Evolutionary conservation across 2,329 filamentous ascomycete genomes (phyloP), one percentile per base, ranked within the genome.

Genomic region (Coniochaeta sp.): DNA sequence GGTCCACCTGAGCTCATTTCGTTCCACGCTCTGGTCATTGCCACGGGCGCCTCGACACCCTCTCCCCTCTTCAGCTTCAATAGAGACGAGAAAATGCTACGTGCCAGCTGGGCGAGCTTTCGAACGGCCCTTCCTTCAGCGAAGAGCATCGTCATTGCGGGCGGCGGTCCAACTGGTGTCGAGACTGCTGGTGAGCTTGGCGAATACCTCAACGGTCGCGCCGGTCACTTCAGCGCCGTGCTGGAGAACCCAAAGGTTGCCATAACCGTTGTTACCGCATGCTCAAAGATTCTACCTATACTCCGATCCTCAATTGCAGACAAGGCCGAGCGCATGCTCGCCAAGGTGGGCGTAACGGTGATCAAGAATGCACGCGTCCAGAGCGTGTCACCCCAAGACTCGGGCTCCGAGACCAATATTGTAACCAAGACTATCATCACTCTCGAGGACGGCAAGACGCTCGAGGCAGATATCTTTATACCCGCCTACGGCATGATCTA

Each of bases 181-280:
- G 79, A 81, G 62, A 73, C 72, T 1, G 78, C 80, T 0, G 80
- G 80, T 17, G 79, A 82, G 62, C 69, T 82, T 0, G 82, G 79
- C 31, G 78, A 82, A 63, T 72, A 76, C 64, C 71, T 83, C 17
- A 84, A 84, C 61, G 77, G 80, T 1, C 71, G 70, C 1, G 67
- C 75, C 0, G 72, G 77, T 5, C 73, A 68, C 68, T 73, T 79
- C 61, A 67, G 58, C 47, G 70, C 69, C 2, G 71, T 65, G 22
- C 60, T 67, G 1, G 60, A 67, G 14, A 47, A 26, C 6, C 74
- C 76, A 1, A 76, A 74, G 17, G 74, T 78, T 1, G 36, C 64
- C 0, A 80, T 82, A 38, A 82, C 76, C 0, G 62, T 82, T 2
- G 68, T 82, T 24, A 79, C 75, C 0, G 67, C 72, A 1, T 68